Conservation (phyloP, 2,329 filamentous ascomycete species). For the Sporothrix euskadiensis region DNA sequence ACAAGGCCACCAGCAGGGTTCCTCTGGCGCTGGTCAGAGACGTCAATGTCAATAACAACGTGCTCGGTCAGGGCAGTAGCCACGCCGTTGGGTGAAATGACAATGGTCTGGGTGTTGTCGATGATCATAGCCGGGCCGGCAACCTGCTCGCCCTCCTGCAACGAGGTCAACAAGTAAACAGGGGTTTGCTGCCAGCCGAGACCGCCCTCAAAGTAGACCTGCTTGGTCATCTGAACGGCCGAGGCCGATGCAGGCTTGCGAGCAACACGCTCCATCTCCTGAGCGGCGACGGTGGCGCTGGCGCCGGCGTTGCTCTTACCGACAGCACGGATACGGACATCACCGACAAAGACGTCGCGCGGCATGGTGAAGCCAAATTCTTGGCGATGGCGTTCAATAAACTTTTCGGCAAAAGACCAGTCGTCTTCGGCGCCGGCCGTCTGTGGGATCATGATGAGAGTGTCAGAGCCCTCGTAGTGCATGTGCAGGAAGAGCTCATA, state of each 20-base stretch:
- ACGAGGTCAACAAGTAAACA: constrained; percentile 75
- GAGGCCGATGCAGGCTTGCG: neutral
- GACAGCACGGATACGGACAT: constrained; percentile 83
- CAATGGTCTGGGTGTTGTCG: constrained; percentile 86
- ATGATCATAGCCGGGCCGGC: constrained; percentile 81
- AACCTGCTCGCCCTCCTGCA: constrained; percentile 70
- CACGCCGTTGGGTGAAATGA: constrained; percentile 74
- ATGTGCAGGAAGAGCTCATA: constrained; percentile 95
- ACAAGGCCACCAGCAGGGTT: constrained; percentile 33
- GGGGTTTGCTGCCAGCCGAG: constrained; percentile 71
- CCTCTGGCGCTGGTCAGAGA: neutral
- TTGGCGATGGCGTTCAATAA: constrained; percentile 82
- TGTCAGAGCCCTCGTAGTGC: constrained; percentile 86
- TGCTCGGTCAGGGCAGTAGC: constrained; percentile 83
- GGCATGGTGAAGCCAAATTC: constrained; percentile 91
- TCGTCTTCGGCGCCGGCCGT: constrained; percentile 58
- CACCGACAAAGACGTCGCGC: constrained; percentile 84
- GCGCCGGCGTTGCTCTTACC: constrained; percentile 51
- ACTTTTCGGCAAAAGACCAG: constrained; percentile 81
- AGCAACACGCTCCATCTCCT: constrained; percentile 34
- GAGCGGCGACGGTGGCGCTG: constrained; percentile 61
- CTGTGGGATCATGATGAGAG: constrained; percentile 76
- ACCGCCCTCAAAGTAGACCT: constrained; percentile 77
- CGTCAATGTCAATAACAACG: constrained; percentile 50
- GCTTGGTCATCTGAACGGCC: constrained; percentile 45